phyloP scores from a whole-genome alignment of 495 filamentous ascomycete species.

The Durotheca rogersii region DNA sequence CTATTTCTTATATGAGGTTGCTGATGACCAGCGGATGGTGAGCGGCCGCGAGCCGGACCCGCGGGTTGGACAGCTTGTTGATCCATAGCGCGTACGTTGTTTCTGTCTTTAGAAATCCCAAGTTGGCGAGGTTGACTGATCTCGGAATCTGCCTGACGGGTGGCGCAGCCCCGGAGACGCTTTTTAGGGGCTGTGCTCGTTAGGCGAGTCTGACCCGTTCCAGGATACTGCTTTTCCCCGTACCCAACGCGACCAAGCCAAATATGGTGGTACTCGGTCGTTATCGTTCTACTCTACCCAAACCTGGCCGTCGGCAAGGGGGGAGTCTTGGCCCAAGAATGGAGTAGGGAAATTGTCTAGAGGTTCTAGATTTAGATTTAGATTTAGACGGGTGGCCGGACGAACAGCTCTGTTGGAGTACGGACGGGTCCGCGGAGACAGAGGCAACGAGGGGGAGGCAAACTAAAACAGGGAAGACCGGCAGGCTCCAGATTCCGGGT shows the following conservation, averaged over 20 bases:
- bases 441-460: not conserved
- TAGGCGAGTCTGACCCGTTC: constrained; percentile 28
- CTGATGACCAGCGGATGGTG: constrained; percentile 47
- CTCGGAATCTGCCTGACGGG: constrained; percentile 35
- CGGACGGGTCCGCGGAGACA: too few species aligned
- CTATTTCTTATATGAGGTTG: constrained; percentile 54
- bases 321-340: too few species aligned
- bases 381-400: too few species aligned
- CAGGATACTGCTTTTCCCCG: constrained; percentile 19
- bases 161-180: constrained; percentile 36
- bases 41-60: constrained; percentile 47
- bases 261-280: not conserved
- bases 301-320: too few species aligned
- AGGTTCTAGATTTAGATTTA: too few species aligned
- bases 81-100: constrained; percentile 44
- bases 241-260: constrained; percentile 16
- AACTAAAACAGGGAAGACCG: not conserved
- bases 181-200: constrained; percentile 35
- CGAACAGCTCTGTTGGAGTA: too few species aligned
- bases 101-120: constrained; percentile 40
- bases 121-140: constrained; percentile 34
- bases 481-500: constrained; percentile 4
- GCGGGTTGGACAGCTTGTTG: constrained; percentile 42
- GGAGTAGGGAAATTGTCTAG: too few species aligned
- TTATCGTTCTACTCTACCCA: too few species aligned